phyloP scores from a whole-genome alignment of 331 rosid species.

The Rosa hybrid region DNA sequence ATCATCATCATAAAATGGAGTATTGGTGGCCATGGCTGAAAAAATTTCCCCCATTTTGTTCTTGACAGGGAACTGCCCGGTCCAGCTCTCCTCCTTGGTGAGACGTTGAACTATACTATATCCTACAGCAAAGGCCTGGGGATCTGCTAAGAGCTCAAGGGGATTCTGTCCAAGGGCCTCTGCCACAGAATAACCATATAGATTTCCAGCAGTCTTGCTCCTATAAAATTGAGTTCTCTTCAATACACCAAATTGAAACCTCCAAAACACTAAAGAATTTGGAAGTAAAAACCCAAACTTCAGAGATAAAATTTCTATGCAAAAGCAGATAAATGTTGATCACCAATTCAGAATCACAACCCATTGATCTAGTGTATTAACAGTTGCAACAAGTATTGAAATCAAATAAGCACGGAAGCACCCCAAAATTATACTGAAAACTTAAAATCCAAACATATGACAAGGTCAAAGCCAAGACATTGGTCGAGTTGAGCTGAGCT shows the following conservation, averaged over 20 bases:
- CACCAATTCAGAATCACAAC: slow-evolving; percentile 8
- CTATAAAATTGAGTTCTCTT: slow-evolving; percentile 44
- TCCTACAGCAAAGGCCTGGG: slow-evolving; percentile 50
- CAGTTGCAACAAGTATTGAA: slow-evolving; percentile 17
- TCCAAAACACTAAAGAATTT: no score
- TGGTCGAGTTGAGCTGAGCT: not conserved
- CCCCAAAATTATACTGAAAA: not conserved
- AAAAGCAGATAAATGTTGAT: no score
- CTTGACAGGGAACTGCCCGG: slow-evolving; percentile 83
- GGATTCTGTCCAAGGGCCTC: slow-evolving; percentile 79
- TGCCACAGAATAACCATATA: slow-evolving; percentile 79
- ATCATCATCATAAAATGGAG: slow-evolving; percentile 83
- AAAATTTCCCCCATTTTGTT: slow-evolving; percentile 68
- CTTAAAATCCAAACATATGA: not conserved
- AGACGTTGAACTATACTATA: slow-evolving; percentile 51
- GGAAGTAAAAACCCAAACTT: no score
- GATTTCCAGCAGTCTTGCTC: slow-evolving; percentile 81
- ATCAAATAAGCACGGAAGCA: not conserved
- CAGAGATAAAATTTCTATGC: not conserved
- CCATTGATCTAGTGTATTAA: not conserved
- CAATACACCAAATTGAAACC: not conserved
- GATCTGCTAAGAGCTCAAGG: slow-evolving; percentile 63
- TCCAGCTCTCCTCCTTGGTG: slow-evolving; percentile 75
- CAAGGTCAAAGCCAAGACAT: slow-evolving; percentile 13
- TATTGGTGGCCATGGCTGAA: slow-evolving; percentile 47